Evolutionary conservation across 2,329 filamentous ascomycete genomes (phyloP), one percentile per base, ranked within the genome.

Genomic region (Neurospora sp.): DNA sequence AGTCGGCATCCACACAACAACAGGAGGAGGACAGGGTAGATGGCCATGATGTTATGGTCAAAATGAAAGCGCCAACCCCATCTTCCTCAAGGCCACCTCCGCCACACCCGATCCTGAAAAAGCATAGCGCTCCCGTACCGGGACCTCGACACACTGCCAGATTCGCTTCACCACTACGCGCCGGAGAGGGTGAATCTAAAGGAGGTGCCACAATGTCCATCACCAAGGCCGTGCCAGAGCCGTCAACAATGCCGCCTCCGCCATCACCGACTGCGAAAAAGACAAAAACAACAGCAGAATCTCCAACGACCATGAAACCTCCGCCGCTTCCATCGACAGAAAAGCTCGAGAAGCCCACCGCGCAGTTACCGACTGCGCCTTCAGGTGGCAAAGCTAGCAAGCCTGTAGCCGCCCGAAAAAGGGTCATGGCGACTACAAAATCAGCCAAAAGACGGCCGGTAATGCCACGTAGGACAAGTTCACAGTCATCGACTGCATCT

Each of bases 21-120:
- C 38, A 8, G 23, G n/a, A 67, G 52, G 37, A 11, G 33, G 65
- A 15, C 19, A 70, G 41, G 19, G 15, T 28, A 3, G 69, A 70
- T 11, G 67, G 10, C 10, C 62, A 66, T 52, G 28, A 65, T 23
- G 23, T 40, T 62, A 19, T 28, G 19, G 28, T 15, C 8, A 71
- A 68, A 46, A 33, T 43, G n/a, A 75, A 73, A 68, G 68, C 46
- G 38, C 70, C 71, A 12, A 73, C 74, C 8, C 78, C 81, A 15
- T 83, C 83, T 11, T 83, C 84, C 10, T 80, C 82, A 15, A 82
- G 82, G 69, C 81, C 83, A 8, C 82, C 83, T 4, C 84, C 83
- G 41, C 76, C 82, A 3, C 86, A 87, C 73, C 86, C 87, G 0
- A 89, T 89, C 68, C 75, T 89, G 70, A 89, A 88, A 76, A 89